Base-by-base conservation (phyloP, 805 yeast species). In the Saccharomycopsis sp. region DNA sequence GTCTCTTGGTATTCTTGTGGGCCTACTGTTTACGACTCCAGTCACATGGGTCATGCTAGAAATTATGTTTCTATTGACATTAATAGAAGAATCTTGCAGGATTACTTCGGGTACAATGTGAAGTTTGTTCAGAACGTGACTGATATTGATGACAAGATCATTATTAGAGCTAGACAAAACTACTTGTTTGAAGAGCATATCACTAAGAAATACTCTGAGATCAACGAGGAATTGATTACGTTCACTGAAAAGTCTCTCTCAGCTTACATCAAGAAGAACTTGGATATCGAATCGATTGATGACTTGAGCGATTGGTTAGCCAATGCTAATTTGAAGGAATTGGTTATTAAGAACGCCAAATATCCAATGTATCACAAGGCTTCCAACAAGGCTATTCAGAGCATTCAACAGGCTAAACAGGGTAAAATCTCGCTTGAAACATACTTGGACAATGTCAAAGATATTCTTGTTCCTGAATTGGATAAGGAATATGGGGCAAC, bases 11-110 rank as follows among this genome's bases (percentile, higher is more conserved):
- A 94, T 75, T 88, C 91, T 59, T 94, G 99, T 79, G 99, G 99
- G 3, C 99, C 99, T 12, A 94, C 99, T 0, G 99, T 94, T 15
- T 94, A 94, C 69, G 97, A 94, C 72, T 84, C 94, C 38, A 83
- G 92, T 56, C 99, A 94, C 69, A 91, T 94, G 97, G 99, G 99
- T 22, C 99, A 94, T 71, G 99, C 99, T 14, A 80, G 99, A 72
- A 94, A 94, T 73, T 94, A 94, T 68, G 98, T 94, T 54, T 83
- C 97, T 8, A 89, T 88, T 56, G 99, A 94, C 71, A 90, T 94
- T 69, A 88, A 91, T 70, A 84, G 99, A 70, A 81, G 99, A 65
- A 81, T 94, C 55, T 70, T 94, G 64, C 90, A 86, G 71, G 89
- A 93, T 71, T 93, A 90, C 72, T 94, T 94, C 72, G 96, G 97